Conservation (phyloP, 371 early-diverging fungal species). For the Apophysomyces sp. region DNA sequence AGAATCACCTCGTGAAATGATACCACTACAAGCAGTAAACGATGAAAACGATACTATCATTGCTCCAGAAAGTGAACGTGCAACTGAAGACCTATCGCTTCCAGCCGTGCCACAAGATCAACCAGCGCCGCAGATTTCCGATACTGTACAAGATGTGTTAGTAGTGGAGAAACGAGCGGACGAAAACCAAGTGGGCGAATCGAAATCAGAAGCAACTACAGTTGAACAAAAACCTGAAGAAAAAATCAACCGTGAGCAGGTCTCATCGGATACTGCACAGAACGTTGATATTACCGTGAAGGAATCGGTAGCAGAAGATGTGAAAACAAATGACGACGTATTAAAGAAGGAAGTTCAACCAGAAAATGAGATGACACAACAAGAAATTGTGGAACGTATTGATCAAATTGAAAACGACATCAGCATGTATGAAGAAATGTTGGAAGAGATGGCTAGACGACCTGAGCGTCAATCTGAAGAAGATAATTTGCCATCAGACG, state of each 20-base stretch:
- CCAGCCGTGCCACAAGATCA: not conserved
- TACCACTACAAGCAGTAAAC: not conserved
- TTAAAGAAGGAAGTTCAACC: not conserved
- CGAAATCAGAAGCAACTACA: no score
- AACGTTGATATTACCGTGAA: not conserved
- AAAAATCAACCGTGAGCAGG: no score
- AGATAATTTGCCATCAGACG: not conserved
- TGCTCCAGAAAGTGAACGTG: not conserved
- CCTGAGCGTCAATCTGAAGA: slow-evolving; percentile 11
- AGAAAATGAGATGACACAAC: slow-evolving; percentile 34
- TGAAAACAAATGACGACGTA: not conserved
- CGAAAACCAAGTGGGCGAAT: no score
- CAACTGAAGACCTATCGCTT: no score
- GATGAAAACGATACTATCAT: not conserved
- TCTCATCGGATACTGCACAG: not conserved
- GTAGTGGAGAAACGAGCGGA: no score
- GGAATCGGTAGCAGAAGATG: not conserved
- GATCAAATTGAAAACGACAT: slow-evolving; percentile 52
- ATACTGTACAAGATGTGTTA: not conserved
- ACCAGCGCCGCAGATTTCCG: not conserved
- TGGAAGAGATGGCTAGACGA: slow-evolving; percentile 24
- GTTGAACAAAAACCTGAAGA: no score
- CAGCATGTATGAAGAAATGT: slow-evolving; percentile 43
- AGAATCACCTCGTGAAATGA: not conserved
- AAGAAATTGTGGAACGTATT: slow-evolving; percentile 51